phyloP scores from a whole-genome alignment of 2,329 filamentous ascomycete genomes.

The Sclerotinia trifoliorum region DNA sequence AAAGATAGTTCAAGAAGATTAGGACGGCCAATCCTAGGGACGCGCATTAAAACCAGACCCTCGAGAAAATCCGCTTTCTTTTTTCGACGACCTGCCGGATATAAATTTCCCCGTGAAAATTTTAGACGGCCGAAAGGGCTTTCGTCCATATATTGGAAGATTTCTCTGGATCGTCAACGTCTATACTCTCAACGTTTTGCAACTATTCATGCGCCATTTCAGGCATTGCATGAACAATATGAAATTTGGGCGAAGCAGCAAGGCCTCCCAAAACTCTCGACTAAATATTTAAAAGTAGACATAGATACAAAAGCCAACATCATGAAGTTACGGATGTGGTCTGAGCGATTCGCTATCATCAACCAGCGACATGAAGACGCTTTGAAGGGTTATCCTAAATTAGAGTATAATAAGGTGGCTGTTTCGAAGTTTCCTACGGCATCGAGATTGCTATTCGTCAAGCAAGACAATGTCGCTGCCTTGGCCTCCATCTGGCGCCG shows the following conservation, averaged over 20 bases:
- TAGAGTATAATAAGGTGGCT: neutral
- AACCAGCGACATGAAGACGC: constrained; percentile 17
- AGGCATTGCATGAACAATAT: constrained; percentile 7
- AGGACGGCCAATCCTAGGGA: no score
- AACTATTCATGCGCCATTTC: neutral
- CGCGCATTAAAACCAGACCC: neutral
- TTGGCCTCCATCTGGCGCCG: constrained; percentile 17
- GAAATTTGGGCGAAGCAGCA: constrained; percentile 10
- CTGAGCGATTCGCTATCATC: constrained; percentile 12
- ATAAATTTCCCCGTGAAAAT: neutral
- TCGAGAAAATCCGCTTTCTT: neutral
- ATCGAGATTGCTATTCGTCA: constrained; percentile 16
- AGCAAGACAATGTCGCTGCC: constrained; percentile 18
- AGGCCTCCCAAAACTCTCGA: constrained; percentile 6
- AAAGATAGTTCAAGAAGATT: neutral
- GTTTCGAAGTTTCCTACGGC: constrained; percentile 12
- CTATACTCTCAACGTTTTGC: neutral
- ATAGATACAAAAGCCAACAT: neutral
- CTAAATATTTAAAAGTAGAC: constrained; percentile 8
- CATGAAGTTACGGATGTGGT: constrained; percentile 13
- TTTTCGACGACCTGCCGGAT: neutral
- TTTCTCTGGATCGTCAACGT: neutral
- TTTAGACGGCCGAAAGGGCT: neutral
- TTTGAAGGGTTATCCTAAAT: constrained; percentile 8
- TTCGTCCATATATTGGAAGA: neutral